These are phyloP conservation scores for Coemansia sp. DNA, from an alignment of 192 early-diverging fungal species.

Conservation along the genomic window DNA sequence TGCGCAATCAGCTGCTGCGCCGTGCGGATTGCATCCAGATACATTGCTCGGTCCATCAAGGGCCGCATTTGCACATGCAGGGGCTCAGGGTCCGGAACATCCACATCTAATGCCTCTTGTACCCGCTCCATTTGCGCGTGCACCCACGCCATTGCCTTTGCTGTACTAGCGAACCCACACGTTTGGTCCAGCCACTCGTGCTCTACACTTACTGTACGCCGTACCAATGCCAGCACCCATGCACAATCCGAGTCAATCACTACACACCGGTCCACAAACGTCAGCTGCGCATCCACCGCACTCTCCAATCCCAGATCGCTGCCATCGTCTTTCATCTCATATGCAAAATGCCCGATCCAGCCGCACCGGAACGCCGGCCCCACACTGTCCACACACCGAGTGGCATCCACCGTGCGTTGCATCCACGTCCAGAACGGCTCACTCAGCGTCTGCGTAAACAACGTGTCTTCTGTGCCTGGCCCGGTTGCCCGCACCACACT, in stretches of 20 bases:
- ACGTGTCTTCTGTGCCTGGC: neutral
- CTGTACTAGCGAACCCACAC: slow-evolving; percentile 15
- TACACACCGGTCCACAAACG: slow-evolving; percentile 74
- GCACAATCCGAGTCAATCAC: slow-evolving; percentile 35
- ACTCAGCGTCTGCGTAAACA: neutral
- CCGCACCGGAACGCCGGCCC: slow-evolving; percentile 73
- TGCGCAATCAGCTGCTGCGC: slow-evolving; percentile 65
- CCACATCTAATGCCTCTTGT: neutral
- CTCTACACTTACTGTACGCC: neutral
- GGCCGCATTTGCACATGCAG: slow-evolving; percentile 7
- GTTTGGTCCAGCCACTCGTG: slow-evolving; percentile 7
- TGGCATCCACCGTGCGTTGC: slow-evolving; percentile 43
- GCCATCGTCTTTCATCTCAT: slow-evolving; percentile 87
- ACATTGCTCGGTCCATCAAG: slow-evolving; percentile 29
- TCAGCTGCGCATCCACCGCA: slow-evolving; percentile 73
- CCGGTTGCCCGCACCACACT: neutral
- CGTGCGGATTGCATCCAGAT: slow-evolving; percentile 53
- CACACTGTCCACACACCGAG: slow-evolving; percentile 5
- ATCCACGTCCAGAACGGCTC: slow-evolving; percentile 69
- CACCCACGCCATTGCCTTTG: neutral
- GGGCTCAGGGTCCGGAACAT: no score
- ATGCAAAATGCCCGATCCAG: slow-evolving; percentile 87
- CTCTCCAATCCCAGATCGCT: neutral
- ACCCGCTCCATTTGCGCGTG: neutral
- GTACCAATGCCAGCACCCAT: slow-evolving; percentile 20